Evolutionary conservation across 371 early-diverging fungal genomes (phyloP), one percentile per base, ranked within the genome.

Genomic region (Synchytrium microbalum): DNA sequence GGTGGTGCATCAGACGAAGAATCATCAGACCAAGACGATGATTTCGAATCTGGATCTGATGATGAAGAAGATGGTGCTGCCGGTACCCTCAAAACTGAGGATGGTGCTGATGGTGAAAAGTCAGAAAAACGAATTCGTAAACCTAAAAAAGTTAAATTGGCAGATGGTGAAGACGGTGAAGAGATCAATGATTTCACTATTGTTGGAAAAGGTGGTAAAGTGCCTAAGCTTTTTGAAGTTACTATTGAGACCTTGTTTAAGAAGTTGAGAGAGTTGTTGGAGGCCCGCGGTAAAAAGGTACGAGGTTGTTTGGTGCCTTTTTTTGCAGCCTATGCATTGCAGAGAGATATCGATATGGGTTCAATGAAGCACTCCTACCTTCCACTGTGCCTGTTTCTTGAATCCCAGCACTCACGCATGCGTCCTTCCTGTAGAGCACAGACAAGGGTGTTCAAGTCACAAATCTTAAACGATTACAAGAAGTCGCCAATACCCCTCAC

Each of bases 211-310:
- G 84, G 86, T 56, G 91, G 90, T 66, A 91, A 91, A 80, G 62
- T 77, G 26, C 25, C 25, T 24, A 59, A 59, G 33, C 62, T 64
- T 58, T 75, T 84, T 31, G 84, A 77, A 59, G 67, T 81, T 38
- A 86, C 81, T 29, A 67, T 82, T n/a, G 92, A 89, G 38, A 86
- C 85, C 68, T 71, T 98, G 58, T 89, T 89, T 78, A 85, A 87
- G 74, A 83, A 85, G 68, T 81, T 98, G 53, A 73, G 75, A 61
- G 92, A 92, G 72, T 78, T 95, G 38, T 65, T 86, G 58, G 87
- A 88, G 54, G 86, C 90, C 54, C 89, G 97, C 69, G 98, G 98
- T 66, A 93, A 93, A 79, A 92, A 91, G 84, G 86, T 87, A 75
- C 46, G 56, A 13, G 24, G 24, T 13, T 24, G 5, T 55, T 8